Percentiles rank a stretch among this genome's conserved stretches.
phyloP scores from a whole-genome alignment of 202 grass and related monocot species.

The Setaria viridis region DNA sequence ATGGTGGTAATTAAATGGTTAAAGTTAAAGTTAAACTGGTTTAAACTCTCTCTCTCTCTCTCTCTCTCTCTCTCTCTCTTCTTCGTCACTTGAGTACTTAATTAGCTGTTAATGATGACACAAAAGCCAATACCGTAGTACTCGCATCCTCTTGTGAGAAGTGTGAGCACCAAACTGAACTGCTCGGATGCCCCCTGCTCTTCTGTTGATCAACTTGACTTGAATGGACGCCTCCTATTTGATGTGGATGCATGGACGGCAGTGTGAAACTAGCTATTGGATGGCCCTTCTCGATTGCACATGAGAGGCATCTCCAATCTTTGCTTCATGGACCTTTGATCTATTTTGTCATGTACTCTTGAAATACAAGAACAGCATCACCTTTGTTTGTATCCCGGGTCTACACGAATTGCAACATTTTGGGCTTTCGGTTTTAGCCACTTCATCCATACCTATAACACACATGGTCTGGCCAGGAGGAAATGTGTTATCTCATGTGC shows the following conservation, averaged over 20 bases:
- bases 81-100: background rate
- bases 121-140: constrained; percentile 26
- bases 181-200: background rate
- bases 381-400: background rate
- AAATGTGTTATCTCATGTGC: background rate
- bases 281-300: constrained; percentile 14
- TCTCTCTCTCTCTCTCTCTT: background rate
- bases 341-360: background rate
- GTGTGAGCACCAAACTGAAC: constrained; percentile 5
- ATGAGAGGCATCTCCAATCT: constrained; percentile 12
- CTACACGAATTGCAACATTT: constrained; percentile 33
- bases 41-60: background rate
- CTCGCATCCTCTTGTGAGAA: constrained; percentile 7
- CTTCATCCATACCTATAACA: background rate
- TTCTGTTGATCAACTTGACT: constrained; percentile 27
- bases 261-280: constrained; percentile 35
- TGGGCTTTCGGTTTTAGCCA: constrained; percentile 12
- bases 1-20: constrained; percentile 30
- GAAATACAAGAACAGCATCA: background rate
- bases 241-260: constrained; percentile 16
- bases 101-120: constrained; percentile 51
- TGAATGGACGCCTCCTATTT: background rate
- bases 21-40: background rate
- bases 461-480: background rate
- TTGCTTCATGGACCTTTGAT: constrained; percentile 15